These are phyloP conservation scores for Solanum etuberosum DNA, from an alignment of 257 asterid species.

Conservation along the genomic window DNA sequence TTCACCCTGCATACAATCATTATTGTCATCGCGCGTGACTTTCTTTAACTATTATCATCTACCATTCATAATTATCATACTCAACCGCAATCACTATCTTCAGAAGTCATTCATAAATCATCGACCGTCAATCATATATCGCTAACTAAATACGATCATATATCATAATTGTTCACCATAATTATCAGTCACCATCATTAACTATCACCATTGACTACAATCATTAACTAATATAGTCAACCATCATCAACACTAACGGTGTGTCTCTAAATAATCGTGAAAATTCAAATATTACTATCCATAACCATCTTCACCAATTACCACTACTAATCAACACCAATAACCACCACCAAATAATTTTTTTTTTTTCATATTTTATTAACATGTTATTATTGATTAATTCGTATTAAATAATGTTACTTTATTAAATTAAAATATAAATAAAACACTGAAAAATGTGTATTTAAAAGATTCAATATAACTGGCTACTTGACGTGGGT, in stretches of 20 bases:
- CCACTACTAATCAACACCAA: background rate
- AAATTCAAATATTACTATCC: too few relatives aligned
- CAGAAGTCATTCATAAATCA: too few relatives aligned
- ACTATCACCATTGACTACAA: too few relatives aligned
- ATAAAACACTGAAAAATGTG: background rate
- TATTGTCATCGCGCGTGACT: too few relatives aligned
- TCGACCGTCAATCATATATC: background rate
- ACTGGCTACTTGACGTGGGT: background rate
- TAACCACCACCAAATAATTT: background rate
- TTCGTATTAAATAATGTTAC: background rate
- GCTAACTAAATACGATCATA: background rate
- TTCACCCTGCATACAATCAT: too few relatives aligned
- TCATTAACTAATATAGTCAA: background rate
- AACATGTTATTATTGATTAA: background rate
- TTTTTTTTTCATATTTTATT: too few relatives aligned
- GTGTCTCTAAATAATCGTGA: too few relatives aligned
- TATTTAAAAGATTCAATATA: background rate
- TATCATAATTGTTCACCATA: background rate
- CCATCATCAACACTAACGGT: too few relatives aligned
- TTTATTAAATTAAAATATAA: background rate
- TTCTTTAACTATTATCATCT: too few relatives aligned
- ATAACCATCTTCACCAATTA: background rate
- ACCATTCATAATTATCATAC: too few relatives aligned
- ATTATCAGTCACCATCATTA: too few relatives aligned
- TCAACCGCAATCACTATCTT: rapidly evolving